Evolutionary conservation across 805 yeast genomes (phyloP).

Genomic region (Saturnispora dispora): DNA sequence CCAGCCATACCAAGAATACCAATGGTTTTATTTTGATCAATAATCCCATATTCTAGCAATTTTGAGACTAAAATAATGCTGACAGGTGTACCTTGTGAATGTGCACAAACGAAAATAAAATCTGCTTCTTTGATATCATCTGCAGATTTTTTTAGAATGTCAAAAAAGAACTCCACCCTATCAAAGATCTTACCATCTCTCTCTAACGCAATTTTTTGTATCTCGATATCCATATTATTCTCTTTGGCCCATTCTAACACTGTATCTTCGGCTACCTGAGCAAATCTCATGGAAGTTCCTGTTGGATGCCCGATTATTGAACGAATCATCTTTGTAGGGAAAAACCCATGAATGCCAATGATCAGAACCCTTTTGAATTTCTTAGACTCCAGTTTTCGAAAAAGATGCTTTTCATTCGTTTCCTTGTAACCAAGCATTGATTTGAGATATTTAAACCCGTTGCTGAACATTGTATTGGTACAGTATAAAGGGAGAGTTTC

Average conservation of each 20-base stretch:
- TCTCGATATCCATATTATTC: conserved; percentile 35
- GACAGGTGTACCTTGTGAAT: conserved; percentile 95
- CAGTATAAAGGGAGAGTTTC: conserved; percentile 20
- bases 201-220: conserved; percentile 90
- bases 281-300: conserved; percentile 87
- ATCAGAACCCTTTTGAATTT: conserved; percentile 54
- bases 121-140: conserved; percentile 48
- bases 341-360: conserved; percentile 93
- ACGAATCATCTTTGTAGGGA: conserved; percentile 78
- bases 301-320: conserved; percentile 92
- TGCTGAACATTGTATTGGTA: conserved; percentile 10
- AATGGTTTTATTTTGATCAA: conserved; percentile 38
- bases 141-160: conserved; percentile 59
- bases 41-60: conserved; percentile 52
- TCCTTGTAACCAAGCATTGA: conserved; percentile 14
- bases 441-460: conserved; percentile 14
- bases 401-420: conserved; percentile 13
- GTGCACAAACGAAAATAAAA: conserved; percentile 84
- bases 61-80: conserved; percentile 69
- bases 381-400: conserved; percentile 17
- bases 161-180: conserved; percentile 73
- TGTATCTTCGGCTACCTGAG: conserved; percentile 80
- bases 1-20: conserved; percentile 94
- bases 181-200: conserved; percentile 87
- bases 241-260: conserved; percentile 58